Conservation (phyloP, 2,329 filamentous ascomycete species). For the Hypomyces rosellus region DNA sequence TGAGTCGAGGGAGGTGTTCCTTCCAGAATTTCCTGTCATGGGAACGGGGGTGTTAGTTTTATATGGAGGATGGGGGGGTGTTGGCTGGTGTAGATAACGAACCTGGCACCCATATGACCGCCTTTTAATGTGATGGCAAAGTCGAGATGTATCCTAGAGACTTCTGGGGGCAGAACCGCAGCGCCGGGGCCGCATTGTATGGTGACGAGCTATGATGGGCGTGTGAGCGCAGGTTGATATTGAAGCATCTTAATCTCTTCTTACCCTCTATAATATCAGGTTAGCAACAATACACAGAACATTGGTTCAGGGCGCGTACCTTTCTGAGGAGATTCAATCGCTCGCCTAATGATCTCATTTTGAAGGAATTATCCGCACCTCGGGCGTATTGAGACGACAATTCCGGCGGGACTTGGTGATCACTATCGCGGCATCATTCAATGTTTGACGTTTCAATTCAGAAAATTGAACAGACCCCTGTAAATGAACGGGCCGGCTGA, state of each 20-base stretch:
- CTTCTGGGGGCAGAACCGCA: slow-evolving; percentile 67
- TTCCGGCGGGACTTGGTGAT: slow-evolving; percentile 2
- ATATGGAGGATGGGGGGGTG: no score
- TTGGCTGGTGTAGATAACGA: slow-evolving; percentile 20
- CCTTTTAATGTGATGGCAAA: slow-evolving; percentile 57
- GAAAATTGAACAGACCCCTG: slow-evolving; percentile 23
- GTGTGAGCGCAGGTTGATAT: slow-evolving; percentile 18
- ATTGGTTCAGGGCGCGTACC: slow-evolving; percentile 41
- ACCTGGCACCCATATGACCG: slow-evolving; percentile 71
- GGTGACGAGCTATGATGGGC: slow-evolving; percentile 55
- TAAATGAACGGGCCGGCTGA: slow-evolving; percentile 17
- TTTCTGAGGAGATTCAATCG: slow-evolving; percentile 69
- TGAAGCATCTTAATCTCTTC: slow-evolving; percentile 9
- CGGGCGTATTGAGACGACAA: slow-evolving; percentile 6
- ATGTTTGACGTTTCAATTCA: slow-evolving; percentile 5
- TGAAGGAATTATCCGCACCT: slow-evolving; percentile 14
- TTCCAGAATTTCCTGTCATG: slow-evolving; percentile 77
- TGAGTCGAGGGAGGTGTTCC: slow-evolving; percentile 73
- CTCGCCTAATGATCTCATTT: slow-evolving; percentile 48
- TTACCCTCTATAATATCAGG: slow-evolving; percentile 38
- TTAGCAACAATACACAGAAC: neutral
- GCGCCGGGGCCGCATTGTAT: slow-evolving; percentile 80
- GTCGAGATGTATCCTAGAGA: slow-evolving; percentile 69
- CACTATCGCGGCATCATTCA: slow-evolving; percentile 3
- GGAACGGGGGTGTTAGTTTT: no score